Percentiles rank a stretch among this genome's conserved stretches.
These are phyloP conservation scores for Sporisorium exsertum DNA, from an alignment of 1,284 basidiomycete genomes.

Conservation along the genomic window DNA sequence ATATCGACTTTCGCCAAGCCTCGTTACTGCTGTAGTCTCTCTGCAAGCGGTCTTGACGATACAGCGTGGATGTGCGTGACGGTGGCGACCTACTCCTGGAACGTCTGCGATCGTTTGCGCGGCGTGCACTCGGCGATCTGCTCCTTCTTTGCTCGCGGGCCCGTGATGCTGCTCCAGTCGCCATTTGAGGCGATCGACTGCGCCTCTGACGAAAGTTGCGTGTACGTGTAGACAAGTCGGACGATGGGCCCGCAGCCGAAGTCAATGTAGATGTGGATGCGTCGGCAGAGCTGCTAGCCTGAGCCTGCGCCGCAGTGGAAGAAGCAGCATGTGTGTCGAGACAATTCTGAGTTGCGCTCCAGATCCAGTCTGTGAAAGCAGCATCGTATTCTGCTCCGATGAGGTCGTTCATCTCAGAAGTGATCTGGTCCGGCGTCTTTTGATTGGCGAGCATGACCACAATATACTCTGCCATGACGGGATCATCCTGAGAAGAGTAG, in stretches of 20 bases:
- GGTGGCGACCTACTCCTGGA: slow-evolving; percentile 25
- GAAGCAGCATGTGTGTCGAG: slow-evolving; percentile 5
- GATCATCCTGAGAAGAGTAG: slow-evolving; percentile 56
- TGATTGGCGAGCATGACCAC: slow-evolving; percentile 69
- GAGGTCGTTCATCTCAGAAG: slow-evolving; percentile 62
- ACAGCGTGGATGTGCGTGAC: background rate
- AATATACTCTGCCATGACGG: slow-evolving; percentile 67
- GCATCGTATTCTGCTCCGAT: slow-evolving; percentile 62
- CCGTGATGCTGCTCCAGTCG: background rate
- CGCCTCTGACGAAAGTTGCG: background rate
- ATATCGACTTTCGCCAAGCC: slow-evolving; percentile 12
- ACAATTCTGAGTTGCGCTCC: slow-evolving; percentile 40
- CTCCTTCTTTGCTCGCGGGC: slow-evolving; percentile 11
- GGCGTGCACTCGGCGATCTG: background rate
- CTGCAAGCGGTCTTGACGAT: background rate
- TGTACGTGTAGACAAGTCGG: background rate
- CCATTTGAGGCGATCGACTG: slow-evolving; percentile 15
- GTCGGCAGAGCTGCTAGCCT: background rate
- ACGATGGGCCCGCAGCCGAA: background rate
- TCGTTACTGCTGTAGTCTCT: slow-evolving; percentile 19
- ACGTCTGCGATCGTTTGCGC: slow-evolving; percentile 4
- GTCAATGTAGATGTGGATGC: background rate
- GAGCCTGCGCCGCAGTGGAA: background rate
- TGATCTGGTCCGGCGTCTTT: slow-evolving; percentile 62
- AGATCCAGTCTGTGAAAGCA: slow-evolving; percentile 58